Evolutionary conservation across 805 yeast genomes (phyloP), one percentile per base, ranked within the genome.

Genomic region (Isabelozyma pseudorhagii): DNA sequence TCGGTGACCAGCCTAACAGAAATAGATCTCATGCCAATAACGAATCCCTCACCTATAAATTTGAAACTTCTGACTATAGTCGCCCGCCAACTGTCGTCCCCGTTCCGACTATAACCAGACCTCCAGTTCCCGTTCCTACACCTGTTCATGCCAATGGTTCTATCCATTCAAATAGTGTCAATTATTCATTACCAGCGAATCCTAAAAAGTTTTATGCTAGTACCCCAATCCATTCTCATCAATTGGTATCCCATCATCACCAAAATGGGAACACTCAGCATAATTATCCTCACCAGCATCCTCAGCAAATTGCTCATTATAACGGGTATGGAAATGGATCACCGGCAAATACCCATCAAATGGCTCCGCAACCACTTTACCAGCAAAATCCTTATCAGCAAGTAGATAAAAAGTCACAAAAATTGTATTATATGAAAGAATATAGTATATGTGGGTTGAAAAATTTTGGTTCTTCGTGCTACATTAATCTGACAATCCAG

Each of bases 391-490:
- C 42, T 74, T 72, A 49, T 59, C 64, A 21, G 38, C 71, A 68
- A 51, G 49, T 64, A 1, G 51, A 51, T 14, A 45, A 49, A 13
- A 53, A 51, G 45, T 38, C 42, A 17, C 58, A 55, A 39, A 58
- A 57, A 45, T 18, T 49, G 15, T 49, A 52, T 38, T 55, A 51
- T 47, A 64, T 53, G 74, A 76, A 75, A 13, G 67, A 79, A 8
- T 62, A 74, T 45, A 71, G 80, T 1, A 72, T 83, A 13, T 83
- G 87, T 47, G 89, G 92, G 0, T 64, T 87, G 46, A 69, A 79
- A 51, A 87, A 87, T 59, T 71, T 80, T 66, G 90, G 91, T 0
- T 84, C 84, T 40, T 84, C 92, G 0, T 87, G 96, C 58, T 87
- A 87, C 60, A 82, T 87, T 50, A 87, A 87, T 59, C 80, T 87